A percentile compares a stretch with the other conserved stretches of the same genome.
Evolutionary conservation across 2,329 filamentous ascomycete genomes (phyloP).

Genomic region (Xylaria sp.): DNA sequence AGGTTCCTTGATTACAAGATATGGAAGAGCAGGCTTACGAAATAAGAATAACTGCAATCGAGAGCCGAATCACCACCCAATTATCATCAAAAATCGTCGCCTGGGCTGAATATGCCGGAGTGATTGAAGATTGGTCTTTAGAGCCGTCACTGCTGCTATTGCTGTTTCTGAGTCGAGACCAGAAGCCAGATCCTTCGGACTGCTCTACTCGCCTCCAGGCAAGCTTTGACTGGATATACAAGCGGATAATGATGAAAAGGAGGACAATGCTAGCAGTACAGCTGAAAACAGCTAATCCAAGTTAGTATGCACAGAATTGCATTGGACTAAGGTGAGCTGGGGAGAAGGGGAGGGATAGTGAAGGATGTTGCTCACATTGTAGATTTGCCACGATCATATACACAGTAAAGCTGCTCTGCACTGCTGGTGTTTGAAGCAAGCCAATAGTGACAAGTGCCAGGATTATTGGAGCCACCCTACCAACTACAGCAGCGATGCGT

Average conservation of each 20-base stretch:
- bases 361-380: slow-evolving; percentile 33
- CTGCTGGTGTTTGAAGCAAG: slow-evolving; percentile 38
- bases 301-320: slow-evolving; percentile 17
- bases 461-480: slow-evolving; percentile 37
- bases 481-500: slow-evolving; percentile 24
- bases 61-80: slow-evolving; percentile 42
- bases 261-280: slow-evolving; percentile 39
- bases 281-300: slow-evolving; percentile 33
- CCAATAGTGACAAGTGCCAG: slow-evolving; percentile 39
- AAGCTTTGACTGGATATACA: slow-evolving; percentile 38
- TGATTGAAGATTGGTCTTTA: slow-evolving; percentile 25
- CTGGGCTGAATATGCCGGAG: slow-evolving; percentile 21
- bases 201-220: slow-evolving; percentile 33
- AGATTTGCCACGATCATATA: slow-evolving; percentile 44
- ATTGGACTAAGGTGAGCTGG: background rate
- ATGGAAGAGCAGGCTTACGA: slow-evolving; percentile 31
- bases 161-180: slow-evolving; percentile 30
- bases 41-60: slow-evolving; percentile 41
- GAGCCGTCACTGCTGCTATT: slow-evolving; percentile 18
- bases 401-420: slow-evolving; percentile 41
- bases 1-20: background rate
- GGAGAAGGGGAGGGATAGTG: background rate
- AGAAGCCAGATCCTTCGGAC: slow-evolving; percentile 19
- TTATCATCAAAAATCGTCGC: slow-evolving; percentile 41
- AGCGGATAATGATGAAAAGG: slow-evolving; percentile 35